Evolutionary conservation across 2,329 filamentous ascomycete genomes (phyloP).

Genomic region (Penicillium occitanis): DNA sequence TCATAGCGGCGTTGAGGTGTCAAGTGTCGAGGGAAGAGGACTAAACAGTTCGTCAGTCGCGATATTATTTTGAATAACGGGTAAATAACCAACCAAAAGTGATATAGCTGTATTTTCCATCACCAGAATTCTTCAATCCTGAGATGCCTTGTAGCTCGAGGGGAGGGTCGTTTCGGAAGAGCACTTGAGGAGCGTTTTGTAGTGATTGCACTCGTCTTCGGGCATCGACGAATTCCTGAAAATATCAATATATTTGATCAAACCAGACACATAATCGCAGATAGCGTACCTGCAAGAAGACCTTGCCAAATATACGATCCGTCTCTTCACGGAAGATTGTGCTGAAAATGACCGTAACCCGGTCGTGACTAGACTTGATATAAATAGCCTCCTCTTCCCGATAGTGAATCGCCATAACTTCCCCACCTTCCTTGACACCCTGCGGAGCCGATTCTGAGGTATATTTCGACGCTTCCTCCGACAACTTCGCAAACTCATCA

Average conservation of each 20-base stretch:
- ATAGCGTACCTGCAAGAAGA: slow-evolving; percentile 72
- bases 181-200: slow-evolving; percentile 95
- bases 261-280: too few species aligned
- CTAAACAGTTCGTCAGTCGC: slow-evolving; percentile 47
- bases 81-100: slow-evolving; percentile 73
- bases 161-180: slow-evolving; percentile 92
- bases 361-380: slow-evolving; percentile 94
- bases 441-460: slow-evolving; percentile 92
- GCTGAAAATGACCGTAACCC: slow-evolving; percentile 98
- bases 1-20: slow-evolving; percentile 86
- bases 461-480: slow-evolving; percentile 86
- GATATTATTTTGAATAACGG: background rate
- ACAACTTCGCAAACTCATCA: slow-evolving; percentile 81
- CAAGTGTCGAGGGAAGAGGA: slow-evolving; percentile 93
- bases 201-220: slow-evolving; percentile 75
- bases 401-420: slow-evolving; percentile 96
- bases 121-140: slow-evolving; percentile 72
- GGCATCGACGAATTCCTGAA: slow-evolving; percentile 88
- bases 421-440: slow-evolving; percentile 81
- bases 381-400: slow-evolving; percentile 98
- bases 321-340: slow-evolving; percentile 98
- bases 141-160: slow-evolving; percentile 85
- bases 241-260: background rate
- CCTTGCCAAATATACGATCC: slow-evolving; percentile 94
- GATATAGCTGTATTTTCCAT: slow-evolving; percentile 91